Base-by-base conservation (phyloP, 768 basidiomycete species). In the Tulasnella sp. region DNA sequence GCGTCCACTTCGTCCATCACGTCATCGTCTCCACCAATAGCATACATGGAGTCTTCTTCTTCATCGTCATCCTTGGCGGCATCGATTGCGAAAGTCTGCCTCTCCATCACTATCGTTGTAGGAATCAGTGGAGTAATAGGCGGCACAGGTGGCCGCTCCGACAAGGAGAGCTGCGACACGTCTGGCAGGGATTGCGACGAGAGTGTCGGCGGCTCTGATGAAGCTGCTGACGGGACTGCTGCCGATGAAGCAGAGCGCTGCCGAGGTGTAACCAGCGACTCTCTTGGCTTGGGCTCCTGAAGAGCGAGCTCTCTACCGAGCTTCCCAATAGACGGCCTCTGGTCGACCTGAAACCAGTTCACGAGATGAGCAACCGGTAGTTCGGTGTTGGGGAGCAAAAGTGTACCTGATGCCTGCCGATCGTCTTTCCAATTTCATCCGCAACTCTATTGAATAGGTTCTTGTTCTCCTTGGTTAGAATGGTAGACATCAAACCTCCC, bases 41-140 rank as follows among this genome's bases (percentile, higher is more conserved):
- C 90, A 39, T 86, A 85, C 10, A 86, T 87, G 9, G 89, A 86
- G 84, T 91, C 86, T 84, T 92, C 85, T 16, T 94, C 93, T 0
- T 92, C 92, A 38, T 94, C 94, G 16, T 93, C 93, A 79, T 95
- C 94, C 76, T 91, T 92, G 4, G 92, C 94, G 85, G 96, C 95
- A 83, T 99, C 98, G 80, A 99, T 98, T n/a, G 95, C 95, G 84
- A 99, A 99, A 81, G 93, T 92, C 36, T 95, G 96, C 62, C 97
- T 88, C 84, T 97, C 94, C 92, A 97, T 92, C 71, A 95, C 88
- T 40, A 94, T 94, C 42, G 92, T 46, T 24, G 71, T 39, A 7
- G 78, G 78, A 21, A 79, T 79, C 40, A 79, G 48, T 93, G 75
- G 92, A 94, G 0, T 91, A 36, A 68, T 14, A 4, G 62, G 62